A percentile compares a stretch with the other conserved stretches of the same genome.
Conservation (phyloP, 106 monocot species). For the Dendrobium officinale region DNA sequence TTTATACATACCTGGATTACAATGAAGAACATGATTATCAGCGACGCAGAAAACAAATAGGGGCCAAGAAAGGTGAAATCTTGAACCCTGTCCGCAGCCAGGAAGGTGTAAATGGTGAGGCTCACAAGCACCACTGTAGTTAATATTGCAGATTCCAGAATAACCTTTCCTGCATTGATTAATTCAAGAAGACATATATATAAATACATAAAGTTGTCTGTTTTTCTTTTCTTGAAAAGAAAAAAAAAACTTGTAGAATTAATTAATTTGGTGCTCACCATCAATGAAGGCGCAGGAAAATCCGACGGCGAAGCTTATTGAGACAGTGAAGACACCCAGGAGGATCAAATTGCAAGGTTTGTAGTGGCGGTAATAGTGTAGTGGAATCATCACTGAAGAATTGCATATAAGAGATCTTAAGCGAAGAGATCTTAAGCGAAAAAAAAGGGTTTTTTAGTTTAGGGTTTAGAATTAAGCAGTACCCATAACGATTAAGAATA, state of each 20-base stretch:
- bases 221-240: too few species aligned
- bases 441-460: too few species aligned
- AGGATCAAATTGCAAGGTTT: background rate
- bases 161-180: background rate
- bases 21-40: conserved; percentile 31
- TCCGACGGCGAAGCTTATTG: background rate
- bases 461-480: too few species aligned
- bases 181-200: too few species aligned
- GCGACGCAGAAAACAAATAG: conserved; percentile 29
- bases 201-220: too few species aligned
- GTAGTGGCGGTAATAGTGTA: background rate
- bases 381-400: background rate
- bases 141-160: background rate
- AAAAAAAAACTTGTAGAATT: too few species aligned
- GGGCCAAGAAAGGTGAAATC: conserved; percentile 49
- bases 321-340: background rate
- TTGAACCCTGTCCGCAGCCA: conserved; percentile 20
- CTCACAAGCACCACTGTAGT: background rate
- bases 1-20: conserved; percentile 36
- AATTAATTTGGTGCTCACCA: background rate
- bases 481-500: conserved; percentile 21
- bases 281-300: background rate
- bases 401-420: too few species aligned
- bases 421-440: too few species aligned
- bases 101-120: background rate